Conservation (phyloP, 768 basidiomycete genomes). For the Leucosporidium scottii region DNA sequence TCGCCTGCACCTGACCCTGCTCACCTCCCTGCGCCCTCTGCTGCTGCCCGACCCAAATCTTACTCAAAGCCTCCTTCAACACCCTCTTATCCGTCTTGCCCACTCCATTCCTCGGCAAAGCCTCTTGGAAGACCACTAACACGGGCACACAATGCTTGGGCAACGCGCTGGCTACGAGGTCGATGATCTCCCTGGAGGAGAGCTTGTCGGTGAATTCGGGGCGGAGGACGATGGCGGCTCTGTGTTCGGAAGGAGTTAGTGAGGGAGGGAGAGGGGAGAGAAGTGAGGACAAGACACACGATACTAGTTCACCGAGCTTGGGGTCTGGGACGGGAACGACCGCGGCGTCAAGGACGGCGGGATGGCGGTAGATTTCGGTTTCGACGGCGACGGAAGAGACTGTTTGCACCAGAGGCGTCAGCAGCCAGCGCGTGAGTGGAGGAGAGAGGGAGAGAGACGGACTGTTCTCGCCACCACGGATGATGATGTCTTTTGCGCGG, state of each 20-base stretch:
- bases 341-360: constrained; percentile 26
- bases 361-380: constrained; percentile 29
- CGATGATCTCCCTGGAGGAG: constrained; percentile 13
- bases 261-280: constrained; percentile 1
- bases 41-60: constrained; percentile 13
- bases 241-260: neutral
- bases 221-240: neutral
- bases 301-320: constrained; percentile 32
- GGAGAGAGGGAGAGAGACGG: neutral
- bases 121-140: constrained; percentile 21
- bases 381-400: constrained; percentile 34
- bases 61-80: constrained; percentile 1
- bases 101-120: constrained; percentile 26
- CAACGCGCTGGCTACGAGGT: constrained; percentile 10
- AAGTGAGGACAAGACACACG: constrained; percentile 6
- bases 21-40: neutral
- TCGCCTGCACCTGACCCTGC: neutral
- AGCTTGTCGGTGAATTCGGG: neutral
- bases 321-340: constrained; percentile 29
- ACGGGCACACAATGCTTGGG: constrained; percentile 32
- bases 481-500: constrained; percentile 31
- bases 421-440: neutral
- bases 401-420: neutral
- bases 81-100: constrained; percentile 35
- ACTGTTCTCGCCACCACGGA: constrained; percentile 8